These are phyloP conservation scores for Leptosphaerulina australis DNA, from an alignment of 2,329 filamentous ascomycete genomes.

Conservation along the genomic window DNA sequence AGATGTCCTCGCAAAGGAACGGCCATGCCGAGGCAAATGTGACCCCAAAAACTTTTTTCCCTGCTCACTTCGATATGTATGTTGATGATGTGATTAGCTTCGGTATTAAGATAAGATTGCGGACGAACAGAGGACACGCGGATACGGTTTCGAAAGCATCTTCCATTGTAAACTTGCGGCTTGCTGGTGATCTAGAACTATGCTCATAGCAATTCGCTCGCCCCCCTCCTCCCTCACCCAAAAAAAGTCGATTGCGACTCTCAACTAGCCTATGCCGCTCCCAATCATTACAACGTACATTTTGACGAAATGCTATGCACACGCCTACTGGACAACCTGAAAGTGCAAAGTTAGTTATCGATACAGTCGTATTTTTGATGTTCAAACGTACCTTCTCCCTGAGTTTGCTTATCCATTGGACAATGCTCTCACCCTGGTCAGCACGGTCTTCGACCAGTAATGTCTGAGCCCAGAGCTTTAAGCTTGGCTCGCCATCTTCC, in stretches of 20 bases:
- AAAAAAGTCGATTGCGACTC: constrained; percentile 1
- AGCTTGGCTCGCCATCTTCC: constrained; percentile 92
- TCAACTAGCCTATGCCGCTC: constrained; percentile 4
- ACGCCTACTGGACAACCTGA: constrained; percentile 46
- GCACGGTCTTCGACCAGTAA: constrained; percentile 92
- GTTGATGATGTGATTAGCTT: background rate
- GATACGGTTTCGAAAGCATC: constrained; percentile 4
- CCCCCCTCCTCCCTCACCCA: too few species aligned
- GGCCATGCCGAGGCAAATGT: background rate
- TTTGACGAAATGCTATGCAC: constrained; percentile 9
- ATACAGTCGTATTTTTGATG: background rate
- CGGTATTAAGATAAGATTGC: too few species aligned
- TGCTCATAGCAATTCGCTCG: constrained; percentile 5
- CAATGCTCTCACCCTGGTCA: constrained; percentile 89
- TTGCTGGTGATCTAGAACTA: constrained; percentile 6
- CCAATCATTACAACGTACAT: constrained; percentile 11
- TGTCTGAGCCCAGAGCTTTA: constrained; percentile 97
- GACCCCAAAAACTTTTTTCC: background rate
- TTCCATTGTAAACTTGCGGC: constrained; percentile 10
- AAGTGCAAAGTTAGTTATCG: constrained; percentile 4
- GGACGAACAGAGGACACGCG: too few species aligned
- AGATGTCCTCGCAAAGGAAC: background rate
- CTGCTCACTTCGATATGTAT: background rate
- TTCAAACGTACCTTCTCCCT: constrained; percentile 81
- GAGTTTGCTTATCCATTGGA: constrained; percentile 89